These are phyloP conservation scores for Setaria italica DNA, from an alignment of 202 grass and related monocot genomes.

Conservation along the genomic window DNA sequence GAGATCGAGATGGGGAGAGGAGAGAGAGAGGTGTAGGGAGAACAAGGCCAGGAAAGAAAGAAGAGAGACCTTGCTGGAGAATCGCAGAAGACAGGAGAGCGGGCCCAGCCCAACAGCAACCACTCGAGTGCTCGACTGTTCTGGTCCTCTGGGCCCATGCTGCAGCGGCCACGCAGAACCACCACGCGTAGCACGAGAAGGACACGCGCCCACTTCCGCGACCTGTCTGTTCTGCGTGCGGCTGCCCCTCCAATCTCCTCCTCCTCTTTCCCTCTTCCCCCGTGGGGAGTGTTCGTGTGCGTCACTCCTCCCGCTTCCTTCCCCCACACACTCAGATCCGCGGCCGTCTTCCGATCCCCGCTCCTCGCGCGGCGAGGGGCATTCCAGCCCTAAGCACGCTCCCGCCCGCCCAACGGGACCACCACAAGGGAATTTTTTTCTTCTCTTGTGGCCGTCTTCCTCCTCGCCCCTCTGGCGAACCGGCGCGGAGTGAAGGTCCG, in stretches of 20 bases:
- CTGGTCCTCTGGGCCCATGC: conserved; percentile 5
- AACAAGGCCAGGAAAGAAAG: too few relatives aligned
- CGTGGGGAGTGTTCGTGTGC: not conserved
- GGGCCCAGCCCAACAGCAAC: too few relatives aligned
- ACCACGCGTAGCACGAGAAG: conserved; percentile 13
- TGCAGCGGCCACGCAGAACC: conserved; percentile 11
- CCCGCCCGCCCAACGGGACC: not conserved
- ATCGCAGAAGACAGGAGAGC: too few relatives aligned
- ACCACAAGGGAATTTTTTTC: not conserved
- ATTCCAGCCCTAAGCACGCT: not conserved
- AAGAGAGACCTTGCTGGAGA: too few relatives aligned
- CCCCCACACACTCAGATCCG: conserved; percentile 29
- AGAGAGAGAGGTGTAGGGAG: too few relatives aligned
- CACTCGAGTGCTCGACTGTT: not conserved
- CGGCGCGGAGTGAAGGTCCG: not conserved
- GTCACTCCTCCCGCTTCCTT: conserved; percentile 19
- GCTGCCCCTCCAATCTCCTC: not conserved
- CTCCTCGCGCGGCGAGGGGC: not conserved
- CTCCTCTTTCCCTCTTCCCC: not conserved
- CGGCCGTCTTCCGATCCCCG: not conserved
- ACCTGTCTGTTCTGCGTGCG: not conserved
- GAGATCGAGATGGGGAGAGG: too few relatives aligned
- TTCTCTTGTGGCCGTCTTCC: not conserved
- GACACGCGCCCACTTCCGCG: not conserved
- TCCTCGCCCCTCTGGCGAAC: not conserved